Percentiles rank a stretch among this genome's conserved stretches.
phyloP scores from a whole-genome alignment of 768 basidiomycete species.

The Porpolomopsis calyptriformis region DNA sequence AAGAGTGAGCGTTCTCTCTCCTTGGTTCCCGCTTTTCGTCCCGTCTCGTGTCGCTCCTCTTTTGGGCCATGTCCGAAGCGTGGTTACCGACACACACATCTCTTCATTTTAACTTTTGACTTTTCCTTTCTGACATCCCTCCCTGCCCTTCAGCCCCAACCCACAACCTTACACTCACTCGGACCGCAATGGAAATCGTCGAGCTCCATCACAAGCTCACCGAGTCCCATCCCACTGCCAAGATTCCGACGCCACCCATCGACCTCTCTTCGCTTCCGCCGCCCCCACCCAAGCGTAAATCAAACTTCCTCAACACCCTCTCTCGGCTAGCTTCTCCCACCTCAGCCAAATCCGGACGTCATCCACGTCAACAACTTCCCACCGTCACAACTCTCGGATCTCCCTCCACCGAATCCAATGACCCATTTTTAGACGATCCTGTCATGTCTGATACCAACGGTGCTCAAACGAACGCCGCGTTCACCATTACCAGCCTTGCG shows the following conservation, averaged over 20 bases:
- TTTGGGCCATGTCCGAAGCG: not conserved
- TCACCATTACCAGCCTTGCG: conserved; percentile 60
- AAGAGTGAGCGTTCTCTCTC: conserved; percentile 55
- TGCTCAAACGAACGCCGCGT: conserved; percentile 28
- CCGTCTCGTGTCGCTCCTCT: not conserved
- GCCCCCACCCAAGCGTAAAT: conserved; percentile 62
- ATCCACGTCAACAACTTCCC: conserved; percentile 26
- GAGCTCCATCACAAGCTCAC: conserved; percentile 77
- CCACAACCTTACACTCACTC: conserved; percentile 79
- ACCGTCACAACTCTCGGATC: conserved; percentile 37
- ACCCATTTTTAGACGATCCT: conserved; percentile 45
- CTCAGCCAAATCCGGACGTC: conserved; percentile 38
- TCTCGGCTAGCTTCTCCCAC: conserved; percentile 73
- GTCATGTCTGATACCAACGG: conserved; percentile 6
- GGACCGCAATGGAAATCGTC: conserved; percentile 63
- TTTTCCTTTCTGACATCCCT: conserved; percentile 9
- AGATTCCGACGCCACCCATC: conserved; percentile 53
- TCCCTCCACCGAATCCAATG: conserved; percentile 46
- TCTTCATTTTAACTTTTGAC: not conserved
- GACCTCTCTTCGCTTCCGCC: conserved; percentile 41
- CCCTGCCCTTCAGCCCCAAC: conserved; percentile 54
- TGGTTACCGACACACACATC: not conserved
- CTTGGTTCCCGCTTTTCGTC: not conserved
- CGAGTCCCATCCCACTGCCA: conserved; percentile 46
- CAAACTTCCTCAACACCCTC: conserved; percentile 77